Evolutionary conservation across 208 protist genomes (phyloP), one percentile per base, ranked within the genome.

Genomic region (Acanthamoeba triangularis): DNA sequence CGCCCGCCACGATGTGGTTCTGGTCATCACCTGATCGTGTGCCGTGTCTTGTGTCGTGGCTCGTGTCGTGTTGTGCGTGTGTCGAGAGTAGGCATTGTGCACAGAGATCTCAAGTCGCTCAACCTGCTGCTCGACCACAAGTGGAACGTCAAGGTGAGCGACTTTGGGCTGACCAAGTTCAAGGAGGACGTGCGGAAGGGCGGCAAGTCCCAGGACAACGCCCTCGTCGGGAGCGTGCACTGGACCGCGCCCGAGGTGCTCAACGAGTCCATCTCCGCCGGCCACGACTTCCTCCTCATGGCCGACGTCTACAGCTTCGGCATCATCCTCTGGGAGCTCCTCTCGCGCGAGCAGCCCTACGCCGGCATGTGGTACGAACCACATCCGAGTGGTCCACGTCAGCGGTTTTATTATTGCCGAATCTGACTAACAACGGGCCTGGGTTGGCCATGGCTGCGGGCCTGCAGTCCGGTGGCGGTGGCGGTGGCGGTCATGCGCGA

Each of bases 181-280:
- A 65, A 65, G 59, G 59, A 54, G 49, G 49, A 54, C 49, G 49
- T 72, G 49, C 49, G 14, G 49, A 1, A 54, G 49, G 23, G 23
- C 13, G 49, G 23, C 59, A 10, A 7, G 14, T 25, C 10, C 23
- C 1, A 65, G 20, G 8, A 23, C 59, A 65, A 65, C 14, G 59
- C 14, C 20, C 10, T 65, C 59, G 59, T n/a, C 0, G 82, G 82
- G 33, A 90, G 82, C 82, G 2, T 90, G 1, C 37, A 49, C 28
- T 90, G 82, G 82, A 90, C 41, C 7, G 82, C 82, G 30, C 82
- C 82, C 25, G 82, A 90, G 37, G 82, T 90, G 16, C 82, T 94
- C 35, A n/a, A 47, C 25, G 61, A 94, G 52, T 65, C 59, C 14
- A 3, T 41, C 37, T 41, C 54, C 54, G 37, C 37, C 3, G 49